phyloP scores from a whole-genome alignment of 441 rosid species.

The Euphorbia schlechtendalii region DNA sequence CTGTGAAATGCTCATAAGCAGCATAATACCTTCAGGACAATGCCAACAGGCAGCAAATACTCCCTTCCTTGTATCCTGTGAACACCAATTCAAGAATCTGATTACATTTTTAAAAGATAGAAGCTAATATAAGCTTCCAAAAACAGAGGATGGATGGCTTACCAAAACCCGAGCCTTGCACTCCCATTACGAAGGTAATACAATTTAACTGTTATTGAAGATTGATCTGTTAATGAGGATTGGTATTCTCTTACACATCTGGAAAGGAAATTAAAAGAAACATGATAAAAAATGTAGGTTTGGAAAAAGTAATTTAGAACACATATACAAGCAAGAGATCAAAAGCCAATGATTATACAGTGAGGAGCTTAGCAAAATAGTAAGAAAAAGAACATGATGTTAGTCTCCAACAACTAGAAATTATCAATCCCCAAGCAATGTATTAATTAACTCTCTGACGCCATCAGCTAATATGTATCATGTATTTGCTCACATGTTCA shows the following conservation, averaged over 20 bases:
- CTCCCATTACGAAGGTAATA: slow-evolving; percentile 94
- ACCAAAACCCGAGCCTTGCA: slow-evolving; percentile 97
- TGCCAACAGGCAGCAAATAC: slow-evolving; percentile 81
- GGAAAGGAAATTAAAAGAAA: slow-evolving; percentile 17
- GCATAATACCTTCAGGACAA: slow-evolving; percentile 71
- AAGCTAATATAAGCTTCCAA: background rate
- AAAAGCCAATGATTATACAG: background rate
- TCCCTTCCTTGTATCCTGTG: slow-evolving; percentile 85
- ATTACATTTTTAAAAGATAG: background rate
- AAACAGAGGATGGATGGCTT: slow-evolving; percentile 23
- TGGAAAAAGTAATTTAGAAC: background rate
- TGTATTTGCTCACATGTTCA: background rate
- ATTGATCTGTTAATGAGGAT: slow-evolving; percentile 81
- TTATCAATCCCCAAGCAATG: background rate
- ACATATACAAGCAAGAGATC: background rate
- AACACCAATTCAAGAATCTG: slow-evolving; percentile 19
- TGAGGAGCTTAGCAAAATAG: background rate
- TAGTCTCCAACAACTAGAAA: background rate
- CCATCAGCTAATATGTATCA: background rate
- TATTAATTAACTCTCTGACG: background rate
- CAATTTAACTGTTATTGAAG: slow-evolving; percentile 72
- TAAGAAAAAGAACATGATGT: background rate
- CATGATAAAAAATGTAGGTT: slow-evolving; percentile 2
- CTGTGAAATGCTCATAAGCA: slow-evolving; percentile 6
- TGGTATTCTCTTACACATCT: slow-evolving; percentile 93